Base-by-base conservation (phyloP, 371 early-diverging fungal species). In the Mucor sp. region DNA sequence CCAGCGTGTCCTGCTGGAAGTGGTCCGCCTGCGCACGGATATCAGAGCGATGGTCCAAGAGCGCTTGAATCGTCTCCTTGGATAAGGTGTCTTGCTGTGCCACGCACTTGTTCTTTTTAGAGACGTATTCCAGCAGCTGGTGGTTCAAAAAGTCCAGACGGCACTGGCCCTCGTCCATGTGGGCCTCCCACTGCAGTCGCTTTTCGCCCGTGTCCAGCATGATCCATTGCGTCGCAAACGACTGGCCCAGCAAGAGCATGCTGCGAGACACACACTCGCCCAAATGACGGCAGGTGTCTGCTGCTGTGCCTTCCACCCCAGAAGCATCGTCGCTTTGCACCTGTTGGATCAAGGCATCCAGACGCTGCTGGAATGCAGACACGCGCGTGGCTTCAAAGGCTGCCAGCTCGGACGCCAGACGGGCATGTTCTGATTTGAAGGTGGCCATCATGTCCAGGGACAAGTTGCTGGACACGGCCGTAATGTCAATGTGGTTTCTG, bases 51-150 rank as follows among this genome's bases (percentile, higher is more conserved):
- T 72, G 66, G 4, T 55, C 15, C 0, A 25, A 6, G 9, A 72
- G 30, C 9, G 25, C 30, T 1, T 44, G 33, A 25, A 72, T 62
- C 1, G 21, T 9, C 0, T 68, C 48, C 0, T 59, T 37, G 8
- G 67, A 56, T 11, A 70, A 53, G 0, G 21, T 19, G 32, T 74
- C 74, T 60, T 74, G 70, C 43, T 70, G 74, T 17, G 74, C 74
- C 11, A 74, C 67, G 21, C 74, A 74, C 25, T 74, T 74, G 30
- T 74, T 74, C 47, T 74, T 74, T 35, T 74, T 67, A 1, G 66
- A 66, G 11, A 67, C 62, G 3, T 70, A 74, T 17, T 62, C 48
- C 15, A 58, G 62, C 7, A 74, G 58, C 11, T 67, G 61, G 25
- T 67, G 55, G 19, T 74, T 60, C 15, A 74, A 7, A 7, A 35